A percentile compares a stretch with the other conserved stretches of the same genome.
Evolutionary conservation across 352 stramenopile species (phyloP).

Genomic region (Pythium brachiatum): DNA sequence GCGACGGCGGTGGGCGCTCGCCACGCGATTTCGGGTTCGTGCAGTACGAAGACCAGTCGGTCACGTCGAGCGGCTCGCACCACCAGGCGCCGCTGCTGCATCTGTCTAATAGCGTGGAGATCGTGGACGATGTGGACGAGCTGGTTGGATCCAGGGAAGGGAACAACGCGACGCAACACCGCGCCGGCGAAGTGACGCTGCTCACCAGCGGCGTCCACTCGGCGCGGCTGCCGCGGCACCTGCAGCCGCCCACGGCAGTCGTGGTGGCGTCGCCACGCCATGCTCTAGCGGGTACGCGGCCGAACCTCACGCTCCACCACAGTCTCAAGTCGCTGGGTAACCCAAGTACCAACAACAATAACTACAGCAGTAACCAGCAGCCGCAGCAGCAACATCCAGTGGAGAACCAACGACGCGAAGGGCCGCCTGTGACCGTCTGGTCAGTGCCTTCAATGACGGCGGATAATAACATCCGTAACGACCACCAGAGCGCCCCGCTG

Average conservation of each 20-base stretch:
- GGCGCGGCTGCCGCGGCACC: background rate
- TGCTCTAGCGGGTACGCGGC: conserved; percentile 10
- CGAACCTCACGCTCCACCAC: conserved; percentile 12
- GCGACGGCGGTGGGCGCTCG: conserved; percentile 14
- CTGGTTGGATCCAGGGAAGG: conserved; percentile 8
- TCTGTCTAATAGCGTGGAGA: conserved; percentile 25
- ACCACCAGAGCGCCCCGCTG: conserved; percentile 16
- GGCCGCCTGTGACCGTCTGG: background rate
- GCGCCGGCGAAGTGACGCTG: background rate
- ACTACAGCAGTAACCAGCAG: conserved; percentile 10
- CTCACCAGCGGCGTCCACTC: conserved; percentile 1
- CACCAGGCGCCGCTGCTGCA: conserved; percentile 48
- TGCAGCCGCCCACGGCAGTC: conserved; percentile 16
- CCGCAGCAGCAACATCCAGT: conserved; percentile 2
- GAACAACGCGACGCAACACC: background rate
- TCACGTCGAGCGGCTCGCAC: conserved; percentile 61
- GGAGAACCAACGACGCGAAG: background rate
- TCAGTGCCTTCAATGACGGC: conserved; percentile 15
- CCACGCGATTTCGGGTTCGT: conserved; percentile 47
- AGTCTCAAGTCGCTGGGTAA: conserved; percentile 14
- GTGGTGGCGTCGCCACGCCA: conserved; percentile 11
- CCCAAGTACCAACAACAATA: conserved; percentile 18
- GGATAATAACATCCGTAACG: conserved; percentile 6
- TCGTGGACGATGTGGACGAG: conserved; percentile 25
- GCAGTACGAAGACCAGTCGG: conserved; percentile 48